Base-by-base conservation (phyloP, 169 alveolate species). In the Perkinsus chesapeaki region DNA sequence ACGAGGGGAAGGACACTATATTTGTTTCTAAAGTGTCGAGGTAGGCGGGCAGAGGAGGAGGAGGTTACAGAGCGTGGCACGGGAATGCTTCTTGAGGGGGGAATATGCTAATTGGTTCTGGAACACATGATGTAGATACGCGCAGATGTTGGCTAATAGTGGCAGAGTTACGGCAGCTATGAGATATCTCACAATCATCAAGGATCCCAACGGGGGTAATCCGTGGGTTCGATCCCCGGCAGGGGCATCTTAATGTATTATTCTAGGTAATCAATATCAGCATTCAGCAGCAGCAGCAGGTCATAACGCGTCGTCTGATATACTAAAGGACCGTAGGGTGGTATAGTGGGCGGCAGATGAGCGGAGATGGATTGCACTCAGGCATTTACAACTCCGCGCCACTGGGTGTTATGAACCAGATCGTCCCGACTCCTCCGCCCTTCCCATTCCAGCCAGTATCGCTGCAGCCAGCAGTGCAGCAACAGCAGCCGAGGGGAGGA, bases 141-240 rank as follows among this genome's bases (percentile, higher is more conserved):
- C 96, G 0, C 95, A 94, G 12, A 95, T 95, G 47, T 92, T 95
- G 39, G 96, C 96, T 23, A 95, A 95, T 91, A 93, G 95, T 31
- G 96, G 96, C 16, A 93, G 96, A 73, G 94, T 94, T 39, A 94
- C 94, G 3, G 96, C 96, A 16, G 96, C 96, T 73, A 95, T 95
- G 96, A 93, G 95, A 34, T 94, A 92, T 92, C 93, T 95, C 3
- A 92, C 95, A 90, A 91, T 93, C 43, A 90, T 93, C 73, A 92
- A 60, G 82, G 37, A 27, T 7, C 12, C 37, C 23, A 60, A 34
- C 27, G 27, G n/a, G n/a, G 36, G 23, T 9, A 60, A 34, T 27
- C 31, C 82, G 3, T 16, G 36, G 82, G 82, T 60, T 60, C 82
- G 82, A 60, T 60, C 23, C 82, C 23, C 27, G 82, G 82, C 31